Evolutionary conservation across 192 early-diverging fungal genomes (phyloP).

Genomic region (Coemansia sp.): DNA sequence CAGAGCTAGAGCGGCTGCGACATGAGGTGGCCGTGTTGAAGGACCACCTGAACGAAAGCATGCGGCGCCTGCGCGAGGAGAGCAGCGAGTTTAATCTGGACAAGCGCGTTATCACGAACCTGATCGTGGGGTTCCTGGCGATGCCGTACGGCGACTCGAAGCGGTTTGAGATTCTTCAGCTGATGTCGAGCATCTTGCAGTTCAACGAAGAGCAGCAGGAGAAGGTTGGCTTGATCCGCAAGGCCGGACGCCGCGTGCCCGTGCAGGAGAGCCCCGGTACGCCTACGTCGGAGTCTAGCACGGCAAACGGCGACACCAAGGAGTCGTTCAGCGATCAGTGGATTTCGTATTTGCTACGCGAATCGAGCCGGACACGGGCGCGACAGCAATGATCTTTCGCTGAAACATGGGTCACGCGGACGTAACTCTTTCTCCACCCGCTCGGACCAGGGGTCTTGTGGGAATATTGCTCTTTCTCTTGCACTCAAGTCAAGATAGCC

Average conservation of each 20-base stretch:
- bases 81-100: conserved; percentile 79
- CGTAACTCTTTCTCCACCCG: too few relatives aligned
- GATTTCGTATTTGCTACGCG: conserved; percentile 76
- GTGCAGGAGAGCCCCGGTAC: conserved; percentile 47
- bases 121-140: conserved; percentile 83
- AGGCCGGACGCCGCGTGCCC: conserved; percentile 51
- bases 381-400: background rate
- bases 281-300: conserved; percentile 44
- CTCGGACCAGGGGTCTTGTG: conserved; percentile 16
- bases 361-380: conserved; percentile 48
- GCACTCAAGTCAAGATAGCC: too few relatives aligned
- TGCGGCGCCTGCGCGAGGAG: conserved; percentile 80
- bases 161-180: conserved; percentile 85
- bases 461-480: too few relatives aligned
- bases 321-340: conserved; percentile 79
- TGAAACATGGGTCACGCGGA: background rate
- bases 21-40: conserved; percentile 70
- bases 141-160: conserved; percentile 86
- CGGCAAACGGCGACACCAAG: conserved; percentile 36
- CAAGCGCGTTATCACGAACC: conserved; percentile 84
- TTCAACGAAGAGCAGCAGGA: conserved; percentile 87
- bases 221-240: conserved; percentile 73
- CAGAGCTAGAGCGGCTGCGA: conserved; percentile 55
- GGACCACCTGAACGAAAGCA: conserved; percentile 87
- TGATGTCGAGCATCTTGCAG: conserved; percentile 87